phyloP scores from a whole-genome alignment of 805 yeast species.

The Ogataea zsoltii region DNA sequence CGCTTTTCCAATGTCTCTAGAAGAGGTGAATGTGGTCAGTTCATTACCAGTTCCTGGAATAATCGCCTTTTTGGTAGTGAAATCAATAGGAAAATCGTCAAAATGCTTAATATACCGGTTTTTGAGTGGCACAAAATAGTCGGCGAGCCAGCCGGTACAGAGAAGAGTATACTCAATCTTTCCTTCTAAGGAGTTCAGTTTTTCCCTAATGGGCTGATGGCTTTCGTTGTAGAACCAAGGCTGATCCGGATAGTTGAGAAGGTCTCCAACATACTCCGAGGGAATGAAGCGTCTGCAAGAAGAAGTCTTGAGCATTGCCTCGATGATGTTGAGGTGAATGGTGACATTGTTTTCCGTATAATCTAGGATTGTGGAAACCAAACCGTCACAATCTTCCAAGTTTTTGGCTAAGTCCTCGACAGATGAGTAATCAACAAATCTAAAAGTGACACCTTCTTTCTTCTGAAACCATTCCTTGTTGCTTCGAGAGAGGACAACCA shows the following conservation, averaged over 20 bases:
- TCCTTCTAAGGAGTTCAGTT: background rate
- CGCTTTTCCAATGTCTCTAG: constrained; percentile 2
- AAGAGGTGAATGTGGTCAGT: background rate
- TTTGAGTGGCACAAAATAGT: background rate
- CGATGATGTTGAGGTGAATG: constrained; percentile 1
- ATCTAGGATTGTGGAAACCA: constrained; percentile 1
- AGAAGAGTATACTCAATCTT: constrained; percentile 1
- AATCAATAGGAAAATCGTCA: constrained; percentile 1
- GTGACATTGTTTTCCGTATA: constrained; percentile 1
- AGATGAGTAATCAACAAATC: background rate
- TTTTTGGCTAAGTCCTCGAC: background rate
- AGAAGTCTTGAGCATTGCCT: constrained; percentile 1
- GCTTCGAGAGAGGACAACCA: background rate
- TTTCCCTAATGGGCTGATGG: background rate
- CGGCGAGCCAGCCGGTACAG: constrained; percentile 3
- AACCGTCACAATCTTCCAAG: background rate
- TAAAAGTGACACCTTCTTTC: background rate
- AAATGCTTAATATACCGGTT: constrained; percentile 1
- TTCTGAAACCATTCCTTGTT: constrained; percentile 3
- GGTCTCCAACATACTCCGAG: constrained; percentile 1
- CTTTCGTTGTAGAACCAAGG: constrained; percentile 4
- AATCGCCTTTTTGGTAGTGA: background rate
- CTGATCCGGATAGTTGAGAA: constrained; percentile 2
- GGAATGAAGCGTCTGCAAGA: constrained; percentile 2
- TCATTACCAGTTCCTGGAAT: constrained; percentile 2